phyloP scores from a whole-genome alignment of 179 eudicot genomes.

The Nepenthes alata region DNA sequence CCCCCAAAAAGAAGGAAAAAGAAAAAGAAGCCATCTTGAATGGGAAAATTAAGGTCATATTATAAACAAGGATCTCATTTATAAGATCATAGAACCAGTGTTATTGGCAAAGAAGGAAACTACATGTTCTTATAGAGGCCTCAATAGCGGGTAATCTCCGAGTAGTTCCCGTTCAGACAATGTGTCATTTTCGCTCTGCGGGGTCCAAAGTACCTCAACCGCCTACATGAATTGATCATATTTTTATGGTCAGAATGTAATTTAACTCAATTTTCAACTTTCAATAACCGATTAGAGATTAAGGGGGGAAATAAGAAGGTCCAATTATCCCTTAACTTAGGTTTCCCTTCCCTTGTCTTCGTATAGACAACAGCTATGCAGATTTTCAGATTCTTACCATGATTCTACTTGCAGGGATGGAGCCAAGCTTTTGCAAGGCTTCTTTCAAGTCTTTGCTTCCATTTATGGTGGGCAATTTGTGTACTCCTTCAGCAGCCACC shows the following conservation, averaged over 20 bases:
- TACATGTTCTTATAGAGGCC: slow-evolving; percentile 35
- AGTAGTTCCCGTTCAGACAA: slow-evolving; percentile 60
- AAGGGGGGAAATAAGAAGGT: too few relatives aligned
- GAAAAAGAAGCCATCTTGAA: not conserved
- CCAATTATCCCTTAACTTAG: too few relatives aligned
- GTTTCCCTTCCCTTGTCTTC: not conserved
- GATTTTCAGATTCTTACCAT: slow-evolving; percentile 28
- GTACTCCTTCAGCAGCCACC: slow-evolving; percentile 83
- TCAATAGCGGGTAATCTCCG: slow-evolving; percentile 64
- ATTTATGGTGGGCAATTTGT: slow-evolving; percentile 64
- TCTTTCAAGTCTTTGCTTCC: slow-evolving; percentile 62
- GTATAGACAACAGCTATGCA: not conserved
- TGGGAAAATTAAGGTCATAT: not conserved
- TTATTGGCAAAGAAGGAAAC: not conserved
- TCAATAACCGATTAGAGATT: too few relatives aligned
- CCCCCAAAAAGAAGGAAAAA: too few relatives aligned
- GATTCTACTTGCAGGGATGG: slow-evolving; percentile 60
- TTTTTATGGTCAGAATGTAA: not conserved
- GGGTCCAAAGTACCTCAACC: slow-evolving; percentile 88
- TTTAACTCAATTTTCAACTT: too few relatives aligned
- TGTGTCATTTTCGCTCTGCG: slow-evolving; percentile 66
- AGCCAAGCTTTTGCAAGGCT: slow-evolving; percentile 68
- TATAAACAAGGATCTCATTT: too few relatives aligned
- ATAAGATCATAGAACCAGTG: too few relatives aligned
- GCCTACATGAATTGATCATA: slow-evolving; percentile 31